Conservation (phyloP, 345 rosid species). For the Eucalyptus tenuipes region DNA sequence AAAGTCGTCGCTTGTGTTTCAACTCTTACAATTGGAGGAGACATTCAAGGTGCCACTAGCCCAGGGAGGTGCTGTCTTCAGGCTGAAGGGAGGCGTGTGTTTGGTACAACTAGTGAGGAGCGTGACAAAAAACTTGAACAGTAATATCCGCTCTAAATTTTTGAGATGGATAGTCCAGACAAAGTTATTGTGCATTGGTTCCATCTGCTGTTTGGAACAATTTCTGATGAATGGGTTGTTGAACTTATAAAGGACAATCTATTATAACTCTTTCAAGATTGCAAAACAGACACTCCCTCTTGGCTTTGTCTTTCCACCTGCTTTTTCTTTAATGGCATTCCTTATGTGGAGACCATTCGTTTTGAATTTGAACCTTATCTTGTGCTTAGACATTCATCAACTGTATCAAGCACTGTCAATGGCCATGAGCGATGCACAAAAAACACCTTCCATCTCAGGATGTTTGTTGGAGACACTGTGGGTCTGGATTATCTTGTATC, state of each 20-base stretch:
- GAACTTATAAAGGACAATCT: slow-evolving; percentile 83
- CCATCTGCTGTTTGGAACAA: slow-evolving; percentile 70
- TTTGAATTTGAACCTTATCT: slow-evolving; percentile 23
- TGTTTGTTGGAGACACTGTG: slow-evolving; percentile 74
- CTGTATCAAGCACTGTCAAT: slow-evolving; percentile 53
- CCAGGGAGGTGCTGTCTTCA: slow-evolving; percentile 73
- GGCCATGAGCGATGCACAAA: slow-evolving; percentile 65
- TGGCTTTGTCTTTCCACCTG: slow-evolving; percentile 78
- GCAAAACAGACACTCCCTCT: slow-evolving; percentile 77
- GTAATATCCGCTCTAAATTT: slow-evolving; percentile 44
- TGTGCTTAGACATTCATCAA: slow-evolving; percentile 65
- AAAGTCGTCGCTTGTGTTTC: slow-evolving; percentile 70
- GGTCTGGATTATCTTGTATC: slow-evolving; percentile 69
- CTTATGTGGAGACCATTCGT: slow-evolving; percentile 67
- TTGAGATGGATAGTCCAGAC: slow-evolving; percentile 47
- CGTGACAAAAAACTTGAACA: slow-evolving; percentile 58
- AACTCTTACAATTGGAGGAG: slow-evolving; percentile 71
- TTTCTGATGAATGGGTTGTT: slow-evolving; percentile 73
- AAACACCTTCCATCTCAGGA: slow-evolving; percentile 71
- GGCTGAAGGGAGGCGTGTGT: slow-evolving; percentile 60
- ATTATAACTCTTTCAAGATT: slow-evolving; percentile 76
- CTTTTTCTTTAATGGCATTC: slow-evolving; percentile 74
- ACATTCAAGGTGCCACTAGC: slow-evolving; percentile 79
- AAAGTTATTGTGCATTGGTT: slow-evolving; percentile 87
- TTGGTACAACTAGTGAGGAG: slow-evolving; percentile 62